A percentile compares a stretch with the other conserved stretches of the same genome.
Conservation (phyloP, 305 asterid species). For the Solanum hybrid region DNA sequence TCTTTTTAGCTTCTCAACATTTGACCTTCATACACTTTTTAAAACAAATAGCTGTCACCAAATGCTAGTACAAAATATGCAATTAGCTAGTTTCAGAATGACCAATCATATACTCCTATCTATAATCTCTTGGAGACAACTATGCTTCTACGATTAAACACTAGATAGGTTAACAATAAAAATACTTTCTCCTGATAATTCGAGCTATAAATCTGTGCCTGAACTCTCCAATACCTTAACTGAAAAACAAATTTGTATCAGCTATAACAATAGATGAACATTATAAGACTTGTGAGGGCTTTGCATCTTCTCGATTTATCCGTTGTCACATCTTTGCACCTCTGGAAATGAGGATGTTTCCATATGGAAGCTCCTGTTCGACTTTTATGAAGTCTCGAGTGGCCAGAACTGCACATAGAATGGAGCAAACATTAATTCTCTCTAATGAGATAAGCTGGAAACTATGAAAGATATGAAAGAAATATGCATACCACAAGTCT, state of each 20-base stretch:
- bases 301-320: neutral
- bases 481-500: slow-evolving; percentile 56
- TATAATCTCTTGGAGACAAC: neutral
- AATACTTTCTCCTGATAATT: neutral
- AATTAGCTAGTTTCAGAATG: neutral
- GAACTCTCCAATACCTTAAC: neutral
- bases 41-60: neutral
- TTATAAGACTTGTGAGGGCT: neutral
- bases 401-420: slow-evolving; percentile 52
- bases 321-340: slow-evolving; percentile 55
- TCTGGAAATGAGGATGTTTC: slow-evolving; percentile 59
- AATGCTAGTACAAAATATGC: neutral
- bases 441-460: neutral
- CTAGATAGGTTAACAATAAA: neutral
- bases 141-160: neutral
- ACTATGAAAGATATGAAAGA: neutral
- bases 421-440: neutral
- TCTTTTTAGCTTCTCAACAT: neutral
- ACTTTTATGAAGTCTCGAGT: slow-evolving; percentile 45
- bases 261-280: neutral
- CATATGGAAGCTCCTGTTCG: slow-evolving; percentile 49
- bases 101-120: neutral
- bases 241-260: neutral
- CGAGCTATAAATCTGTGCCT: neutral
- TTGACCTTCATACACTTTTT: neutral